A percentile compares a stretch with the other conserved stretches of the same genome.
Evolutionary conservation across 106 monocot species (phyloP).

Genomic region (Iris macrosiphon): DNA sequence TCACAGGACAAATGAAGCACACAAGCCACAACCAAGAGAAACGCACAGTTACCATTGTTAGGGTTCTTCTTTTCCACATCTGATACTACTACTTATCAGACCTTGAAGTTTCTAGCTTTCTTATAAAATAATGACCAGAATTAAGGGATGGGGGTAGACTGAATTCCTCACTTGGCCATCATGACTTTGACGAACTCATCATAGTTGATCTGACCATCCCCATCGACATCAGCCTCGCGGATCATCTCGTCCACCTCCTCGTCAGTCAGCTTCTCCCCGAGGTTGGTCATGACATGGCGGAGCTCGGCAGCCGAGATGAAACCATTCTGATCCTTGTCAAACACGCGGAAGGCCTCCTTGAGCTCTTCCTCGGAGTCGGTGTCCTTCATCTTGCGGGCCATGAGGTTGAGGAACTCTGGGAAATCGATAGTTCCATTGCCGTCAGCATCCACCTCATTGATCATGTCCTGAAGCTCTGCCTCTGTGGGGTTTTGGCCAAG

Average conservation of each 20-base stretch:
- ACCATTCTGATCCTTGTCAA: slow-evolving; percentile 63
- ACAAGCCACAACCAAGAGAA: no score
- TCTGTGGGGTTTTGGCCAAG: slow-evolving; percentile 52
- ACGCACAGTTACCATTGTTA: no score
- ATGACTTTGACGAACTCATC: slow-evolving; percentile 62
- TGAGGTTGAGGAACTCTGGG: slow-evolving; percentile 41
- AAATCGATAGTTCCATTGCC: slow-evolving; percentile 41
- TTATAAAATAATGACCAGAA: no score
- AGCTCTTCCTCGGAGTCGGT: slow-evolving; percentile 51
- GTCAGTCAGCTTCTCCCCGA: slow-evolving; percentile 48
- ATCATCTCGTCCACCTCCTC: slow-evolving; percentile 56
- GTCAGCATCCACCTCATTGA: slow-evolving; percentile 41
- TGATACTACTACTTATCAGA: no score
- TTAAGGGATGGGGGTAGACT: no score
- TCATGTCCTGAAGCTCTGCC: slow-evolving; percentile 55
- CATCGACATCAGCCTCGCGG: slow-evolving; percentile 45
- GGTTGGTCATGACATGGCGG: slow-evolving; percentile 55
- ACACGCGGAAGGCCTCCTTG: slow-evolving; percentile 47
- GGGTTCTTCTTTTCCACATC: no score
- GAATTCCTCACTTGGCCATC: slow-evolving; percentile 42
- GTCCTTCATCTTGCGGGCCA: slow-evolving; percentile 52
- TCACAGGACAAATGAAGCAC: no score
- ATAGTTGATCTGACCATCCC: slow-evolving; percentile 59
- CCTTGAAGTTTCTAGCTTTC: no score
- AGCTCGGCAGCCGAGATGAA: slow-evolving; percentile 55